Percentiles rank a stretch among this genome's conserved stretches.
phyloP scores from a whole-genome alignment of 2,329 filamentous ascomycete species.

The Cytospora schulzeri region DNA sequence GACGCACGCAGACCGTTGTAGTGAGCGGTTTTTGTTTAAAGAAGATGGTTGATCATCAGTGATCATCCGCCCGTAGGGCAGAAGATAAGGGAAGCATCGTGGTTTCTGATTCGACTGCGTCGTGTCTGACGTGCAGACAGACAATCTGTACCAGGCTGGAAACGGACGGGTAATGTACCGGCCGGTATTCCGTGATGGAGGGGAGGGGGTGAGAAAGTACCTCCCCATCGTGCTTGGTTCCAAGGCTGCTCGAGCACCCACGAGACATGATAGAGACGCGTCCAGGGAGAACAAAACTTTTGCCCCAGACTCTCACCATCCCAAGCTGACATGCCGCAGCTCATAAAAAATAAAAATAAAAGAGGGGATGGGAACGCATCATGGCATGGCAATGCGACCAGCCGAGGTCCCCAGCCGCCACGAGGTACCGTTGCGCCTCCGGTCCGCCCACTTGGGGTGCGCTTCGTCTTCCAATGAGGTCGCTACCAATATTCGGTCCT shows the following conservation, averaged over 20 bases:
- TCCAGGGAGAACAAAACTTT: not conserved
- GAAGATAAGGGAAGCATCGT: slow-evolving; percentile 14
- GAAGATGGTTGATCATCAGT: not conserved
- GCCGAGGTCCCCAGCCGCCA: slow-evolving; percentile 17
- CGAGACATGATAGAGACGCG: not conserved
- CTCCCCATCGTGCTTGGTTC: slow-evolving; percentile 8
- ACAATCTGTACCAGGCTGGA: slow-evolving; percentile 25
- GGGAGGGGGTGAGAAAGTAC: slow-evolving; percentile 23
- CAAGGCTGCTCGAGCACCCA: too few species aligned
- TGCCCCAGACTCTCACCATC: not conserved
- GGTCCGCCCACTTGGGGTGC: not conserved
- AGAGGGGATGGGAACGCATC: not conserved
- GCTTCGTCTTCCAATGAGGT: slow-evolving; percentile 18
- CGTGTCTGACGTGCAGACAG: slow-evolving; percentile 20
- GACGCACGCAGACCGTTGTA: not conserved
- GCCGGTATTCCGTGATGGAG: slow-evolving; percentile 19
- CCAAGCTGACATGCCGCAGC: not conserved
- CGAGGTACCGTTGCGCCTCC: slow-evolving; percentile 12
- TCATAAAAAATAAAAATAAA: too few species aligned
- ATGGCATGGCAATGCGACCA: slow-evolving; percentile 8
- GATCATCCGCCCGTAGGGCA: slow-evolving; percentile 23
- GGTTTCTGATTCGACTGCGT: slow-evolving; percentile 1
- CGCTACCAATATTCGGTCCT: slow-evolving; percentile 16
- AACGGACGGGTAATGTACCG: slow-evolving; percentile 12
- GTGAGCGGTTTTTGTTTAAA: slow-evolving; percentile 11